Evolutionary conservation across 306 rosid species (phyloP).

Genomic region (Chamaecrista fasciculata): DNA sequence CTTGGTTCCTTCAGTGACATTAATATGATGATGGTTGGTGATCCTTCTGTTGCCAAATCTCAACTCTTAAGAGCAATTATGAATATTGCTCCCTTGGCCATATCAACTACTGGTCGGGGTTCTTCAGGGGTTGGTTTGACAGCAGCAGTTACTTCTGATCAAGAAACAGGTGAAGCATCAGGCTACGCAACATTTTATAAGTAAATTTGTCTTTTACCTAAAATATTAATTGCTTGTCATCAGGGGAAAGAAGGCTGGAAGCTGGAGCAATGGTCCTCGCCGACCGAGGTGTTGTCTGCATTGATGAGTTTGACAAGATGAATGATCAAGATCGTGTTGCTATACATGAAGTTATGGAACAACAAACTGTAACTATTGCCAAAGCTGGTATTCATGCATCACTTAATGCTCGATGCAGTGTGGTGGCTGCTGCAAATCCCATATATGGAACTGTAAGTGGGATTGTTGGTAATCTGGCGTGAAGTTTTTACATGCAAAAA

Average conservation of each 20-base stretch:
- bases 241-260: constrained; percentile 98
- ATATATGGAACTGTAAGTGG: constrained; percentile 94
- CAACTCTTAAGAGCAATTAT: constrained; percentile 93
- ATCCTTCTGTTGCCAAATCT: constrained; percentile 99
- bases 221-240: constrained; percentile 22
- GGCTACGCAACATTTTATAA: constrained; percentile 12
- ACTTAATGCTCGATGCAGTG: constrained; percentile 96
- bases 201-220: constrained; percentile 7
- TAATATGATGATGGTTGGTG: constrained; percentile 99
- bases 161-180: constrained; percentile 77
- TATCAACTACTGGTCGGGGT: constrained; percentile 97
- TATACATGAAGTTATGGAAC: constrained; percentile 99
- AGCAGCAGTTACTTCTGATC: constrained; percentile 98
- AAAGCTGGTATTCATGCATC: constrained; percentile 99
- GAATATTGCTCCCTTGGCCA: constrained; percentile 95
- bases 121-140: constrained; percentile 99
- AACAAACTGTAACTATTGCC: constrained; percentile 97
- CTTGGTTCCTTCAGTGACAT: constrained; percentile 67
- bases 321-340: constrained; percentile 97
- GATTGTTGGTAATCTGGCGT: neutral
- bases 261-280: constrained; percentile 99
- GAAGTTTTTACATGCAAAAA: constrained; percentile 1
- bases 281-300: constrained; percentile 98
- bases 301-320: constrained; percentile 99
- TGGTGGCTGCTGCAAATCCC: constrained; percentile 99